phyloP scores from a whole-genome alignment of 345 rosid genomes.

The Toxicodendron radicans region DNA sequence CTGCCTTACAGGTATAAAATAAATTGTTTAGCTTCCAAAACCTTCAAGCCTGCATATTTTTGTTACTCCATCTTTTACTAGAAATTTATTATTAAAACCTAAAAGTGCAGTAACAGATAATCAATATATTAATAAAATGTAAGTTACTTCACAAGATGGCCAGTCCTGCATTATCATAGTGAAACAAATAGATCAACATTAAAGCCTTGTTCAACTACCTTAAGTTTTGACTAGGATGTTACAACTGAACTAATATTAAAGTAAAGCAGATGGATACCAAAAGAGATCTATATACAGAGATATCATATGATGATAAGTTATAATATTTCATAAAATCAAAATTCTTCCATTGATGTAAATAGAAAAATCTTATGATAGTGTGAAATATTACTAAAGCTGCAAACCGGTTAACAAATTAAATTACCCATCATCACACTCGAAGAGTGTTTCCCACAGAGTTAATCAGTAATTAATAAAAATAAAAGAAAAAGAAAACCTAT shows the following conservation, averaged over 20 bases:
- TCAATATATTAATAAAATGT: no score
- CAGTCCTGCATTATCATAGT: neutral
- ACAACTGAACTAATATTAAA: neutral
- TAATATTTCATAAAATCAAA: neutral
- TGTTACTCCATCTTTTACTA: no score
- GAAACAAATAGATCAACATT: neutral
- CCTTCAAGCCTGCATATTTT: neutral
- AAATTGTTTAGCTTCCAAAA: neutral
- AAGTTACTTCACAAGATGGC: no score
- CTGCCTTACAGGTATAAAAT: neutral
- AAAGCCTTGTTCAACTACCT: neutral
- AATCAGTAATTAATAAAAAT: neutral
- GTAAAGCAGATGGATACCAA: neutral
- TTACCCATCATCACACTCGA: neutral
- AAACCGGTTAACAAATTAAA: neutral
- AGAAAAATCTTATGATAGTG: neutral
- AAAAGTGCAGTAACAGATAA: no score
- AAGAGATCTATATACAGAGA: neutral
- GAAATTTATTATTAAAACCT: no score
- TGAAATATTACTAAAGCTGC: neutral
- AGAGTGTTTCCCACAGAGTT: neutral
- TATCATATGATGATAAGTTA: neutral
- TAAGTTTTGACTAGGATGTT: neutral
- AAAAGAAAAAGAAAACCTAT: neutral
- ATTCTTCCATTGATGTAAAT: neutral